Base-by-base conservation (phyloP, 2,329 filamentous ascomycete genomes). In the Ceratocystis diversiconidia region DNA sequence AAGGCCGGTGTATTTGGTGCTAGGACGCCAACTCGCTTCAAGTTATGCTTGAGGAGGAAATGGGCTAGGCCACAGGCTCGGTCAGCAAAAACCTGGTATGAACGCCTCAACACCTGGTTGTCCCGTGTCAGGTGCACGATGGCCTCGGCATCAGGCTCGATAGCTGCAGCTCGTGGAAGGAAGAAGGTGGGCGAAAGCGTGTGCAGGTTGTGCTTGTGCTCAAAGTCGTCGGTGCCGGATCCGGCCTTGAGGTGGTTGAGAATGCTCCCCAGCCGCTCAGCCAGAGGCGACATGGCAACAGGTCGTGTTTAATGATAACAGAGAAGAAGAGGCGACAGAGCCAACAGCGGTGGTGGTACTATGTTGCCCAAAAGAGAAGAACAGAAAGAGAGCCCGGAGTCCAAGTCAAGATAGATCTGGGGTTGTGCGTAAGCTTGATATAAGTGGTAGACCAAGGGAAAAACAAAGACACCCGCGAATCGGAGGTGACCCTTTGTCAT, bases 1-100 rank as follows among this genome's bases (percentile, higher is more conserved):
- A 97, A 97, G 0, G 92, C 92, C 0, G 94, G 94, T 0, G 94
- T 99, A 73, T 99, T 99, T 2, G 94, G 89, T 7, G 85, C 86
- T 10, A 99, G 79, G 61, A 99, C 86, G 5, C 94, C 94, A 5
- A 97, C 88, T 67, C 89, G 82, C 71, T 84, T 87, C 72, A 84
- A 85, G 3, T 82, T 81, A 72, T 89, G 84, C 74, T 89, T 89
- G 70, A 83, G 82, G 66, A 99, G 74, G 73, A 88, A 97, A 76
- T 95, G 97, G 15, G 91, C 92, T 19, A 99, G 78, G 0, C 92
- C 94, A 52, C 89, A 79, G 2, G 92, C 89, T 55, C 94, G 89
- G 72, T 96, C 89, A 17, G 94, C 89, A 67, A 91, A 85, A 72
- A 94, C 87, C 66, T 80, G 79, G 73, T 99, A 99, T 2, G 83